phyloP scores from a whole-genome alignment of 306 rosid species.

The Lagenaria siceraria region DNA sequence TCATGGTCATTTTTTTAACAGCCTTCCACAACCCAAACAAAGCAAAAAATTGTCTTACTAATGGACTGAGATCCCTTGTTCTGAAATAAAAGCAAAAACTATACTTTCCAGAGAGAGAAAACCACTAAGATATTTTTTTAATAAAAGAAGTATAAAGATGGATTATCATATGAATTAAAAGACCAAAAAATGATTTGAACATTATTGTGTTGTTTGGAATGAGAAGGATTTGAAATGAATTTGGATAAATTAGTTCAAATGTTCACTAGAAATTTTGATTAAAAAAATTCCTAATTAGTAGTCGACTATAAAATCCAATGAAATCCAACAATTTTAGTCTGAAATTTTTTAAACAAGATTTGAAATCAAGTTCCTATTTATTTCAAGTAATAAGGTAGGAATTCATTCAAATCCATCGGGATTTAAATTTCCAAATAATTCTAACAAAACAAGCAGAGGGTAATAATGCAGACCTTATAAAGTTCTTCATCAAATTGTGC shows the following conservation, averaged over 20 bases:
- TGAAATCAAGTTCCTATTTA: background rate
- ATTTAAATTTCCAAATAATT: background rate
- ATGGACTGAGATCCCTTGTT: background rate
- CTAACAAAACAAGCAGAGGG: background rate
- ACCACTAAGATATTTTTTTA: background rate
- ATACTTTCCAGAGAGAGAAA: background rate
- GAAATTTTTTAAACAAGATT: background rate
- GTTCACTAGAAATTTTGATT: background rate
- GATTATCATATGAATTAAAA: background rate
- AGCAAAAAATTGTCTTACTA: background rate
- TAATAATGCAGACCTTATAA: conserved; percentile 44
- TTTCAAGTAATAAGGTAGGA: background rate
- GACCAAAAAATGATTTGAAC: background rate
- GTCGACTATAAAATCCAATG: background rate
- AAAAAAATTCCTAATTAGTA: no score
- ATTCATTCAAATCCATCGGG: background rate
- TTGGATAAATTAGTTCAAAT: background rate
- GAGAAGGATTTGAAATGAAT: background rate
- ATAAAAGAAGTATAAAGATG: background rate
- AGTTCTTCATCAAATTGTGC: conserved; percentile 98
- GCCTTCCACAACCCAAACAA: background rate
- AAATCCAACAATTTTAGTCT: background rate
- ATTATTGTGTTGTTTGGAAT: background rate
- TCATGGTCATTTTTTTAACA: background rate
- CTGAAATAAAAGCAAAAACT: background rate